phyloP scores from a whole-genome alignment of 2,329 filamentous ascomycete species.

The Keithomyces neogunnii region DNA sequence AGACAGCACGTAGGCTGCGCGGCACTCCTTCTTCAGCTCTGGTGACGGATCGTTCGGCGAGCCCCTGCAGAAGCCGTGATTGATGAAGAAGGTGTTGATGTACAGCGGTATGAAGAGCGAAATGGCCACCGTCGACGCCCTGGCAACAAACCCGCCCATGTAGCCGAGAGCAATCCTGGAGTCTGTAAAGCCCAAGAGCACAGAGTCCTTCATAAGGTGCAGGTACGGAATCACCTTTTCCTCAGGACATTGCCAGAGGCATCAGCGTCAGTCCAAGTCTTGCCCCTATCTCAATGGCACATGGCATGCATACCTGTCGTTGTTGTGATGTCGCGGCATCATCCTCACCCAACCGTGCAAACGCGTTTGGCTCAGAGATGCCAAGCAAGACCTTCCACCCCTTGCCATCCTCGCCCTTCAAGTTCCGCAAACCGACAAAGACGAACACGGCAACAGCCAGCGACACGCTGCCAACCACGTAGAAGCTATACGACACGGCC shows the following conservation, averaged over 20 bases:
- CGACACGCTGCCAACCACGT: conserved; percentile 69
- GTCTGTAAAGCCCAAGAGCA: conserved; percentile 66
- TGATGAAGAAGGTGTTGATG: conserved; percentile 84
- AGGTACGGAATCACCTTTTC: conserved; percentile 44
- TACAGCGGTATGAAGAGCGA: conserved; percentile 91
- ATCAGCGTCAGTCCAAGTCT: conserved; percentile 6
- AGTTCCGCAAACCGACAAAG: conserved; percentile 63
- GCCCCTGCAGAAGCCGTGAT: conserved; percentile 67
- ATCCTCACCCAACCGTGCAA: conserved; percentile 10
- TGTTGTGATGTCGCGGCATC: conserved; percentile 11
- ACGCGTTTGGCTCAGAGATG: conserved; percentile 18
- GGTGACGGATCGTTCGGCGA: conserved; percentile 54
- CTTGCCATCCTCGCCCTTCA: conserved; percentile 70
- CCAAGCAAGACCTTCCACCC: conserved; percentile 54
- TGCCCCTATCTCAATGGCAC: not conserved
- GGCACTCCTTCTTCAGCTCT: conserved; percentile 78
- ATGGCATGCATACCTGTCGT: conserved; percentile 17
- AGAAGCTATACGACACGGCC: conserved; percentile 79
- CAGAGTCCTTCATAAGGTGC: conserved; percentile 51
- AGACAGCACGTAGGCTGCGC: conserved; percentile 78
- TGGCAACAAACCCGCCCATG: conserved; percentile 86
- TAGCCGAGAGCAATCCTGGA: conserved; percentile 79
- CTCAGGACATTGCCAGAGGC: no score
- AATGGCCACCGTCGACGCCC: conserved; percentile 90
- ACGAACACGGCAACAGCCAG: conserved; percentile 66